A percentile compares a stretch with the other conserved stretches of the same genome.
phyloP scores from a whole-genome alignment of 352 stramenopile species.

The Phytophthora boehmeriae region DNA sequence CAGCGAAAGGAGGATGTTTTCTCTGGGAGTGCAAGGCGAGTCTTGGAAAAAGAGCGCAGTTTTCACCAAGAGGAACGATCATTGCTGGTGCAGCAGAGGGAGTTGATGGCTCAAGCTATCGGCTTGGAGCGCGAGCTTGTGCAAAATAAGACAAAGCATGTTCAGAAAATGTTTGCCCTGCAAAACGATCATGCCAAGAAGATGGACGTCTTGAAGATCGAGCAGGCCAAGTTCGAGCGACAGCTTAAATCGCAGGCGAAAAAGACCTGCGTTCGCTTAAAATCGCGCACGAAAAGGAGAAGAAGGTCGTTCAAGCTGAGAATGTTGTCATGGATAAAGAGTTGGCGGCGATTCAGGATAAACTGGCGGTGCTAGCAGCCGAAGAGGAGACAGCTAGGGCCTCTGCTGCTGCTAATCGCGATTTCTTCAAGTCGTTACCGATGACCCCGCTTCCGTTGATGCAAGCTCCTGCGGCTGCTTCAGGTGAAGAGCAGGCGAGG shows the following conservation, averaged over 20 bases:
- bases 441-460: conserved; percentile 41
- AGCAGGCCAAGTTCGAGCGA: conserved; percentile 53
- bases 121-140: conserved; percentile 61
- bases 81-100: conserved; percentile 58
- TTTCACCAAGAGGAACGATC: conserved; percentile 65
- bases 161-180: conserved; percentile 54
- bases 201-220: conserved; percentile 38
- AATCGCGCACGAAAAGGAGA: conserved; percentile 57
- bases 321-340: conserved; percentile 41
- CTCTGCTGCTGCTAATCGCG: conserved; percentile 24
- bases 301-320: conserved; percentile 35
- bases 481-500: conserved; percentile 21
- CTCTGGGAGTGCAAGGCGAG: conserved; percentile 37
- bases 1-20: conserved; percentile 38
- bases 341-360: conserved; percentile 25
- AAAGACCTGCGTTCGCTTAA: conserved; percentile 52
- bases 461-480: conserved; percentile 26
- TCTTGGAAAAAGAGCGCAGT: conserved; percentile 52
- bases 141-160: conserved; percentile 66
- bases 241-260: conserved; percentile 67
- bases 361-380: conserved; percentile 28
- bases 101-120: conserved; percentile 60
- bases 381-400: conserved; percentile 23
- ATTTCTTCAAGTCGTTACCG: conserved; percentile 54
- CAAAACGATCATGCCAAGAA: conserved; percentile 47